A percentile compares a stretch with the other conserved stretches of the same genome.
These are phyloP conservation scores for Hypoxylon sp. DNA, from an alignment of 2,329 filamentous ascomycete genomes.

Conservation along the genomic window DNA sequence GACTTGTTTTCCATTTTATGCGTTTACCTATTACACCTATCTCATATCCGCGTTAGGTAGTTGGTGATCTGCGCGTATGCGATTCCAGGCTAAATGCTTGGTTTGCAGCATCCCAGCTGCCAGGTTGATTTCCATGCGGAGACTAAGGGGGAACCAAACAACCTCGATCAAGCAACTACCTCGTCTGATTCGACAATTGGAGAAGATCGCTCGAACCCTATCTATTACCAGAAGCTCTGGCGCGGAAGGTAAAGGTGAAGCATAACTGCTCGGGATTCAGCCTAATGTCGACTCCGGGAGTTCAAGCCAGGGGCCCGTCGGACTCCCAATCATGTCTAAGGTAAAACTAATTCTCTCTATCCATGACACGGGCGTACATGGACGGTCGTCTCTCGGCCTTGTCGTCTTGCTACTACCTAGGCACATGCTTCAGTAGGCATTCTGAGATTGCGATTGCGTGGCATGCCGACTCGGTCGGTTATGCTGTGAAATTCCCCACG, in stretches of 20 bases:
- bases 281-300: slow-evolving; percentile 30
- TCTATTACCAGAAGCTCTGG: slow-evolving; percentile 21
- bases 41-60: not conserved
- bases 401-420: slow-evolving; percentile 16
- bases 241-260: slow-evolving; percentile 24
- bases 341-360: slow-evolving; percentile 38
- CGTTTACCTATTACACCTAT: not conserved
- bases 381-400: slow-evolving; percentile 23
- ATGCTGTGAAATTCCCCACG: slow-evolving; percentile 13
- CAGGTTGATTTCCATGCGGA: slow-evolving; percentile 31
- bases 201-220: slow-evolving; percentile 5
- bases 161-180: slow-evolving; percentile 2
- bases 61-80: not conserved
- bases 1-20: not conserved
- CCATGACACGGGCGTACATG: slow-evolving; percentile 32
- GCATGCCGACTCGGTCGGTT: slow-evolving; percentile 18
- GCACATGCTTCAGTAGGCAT: slow-evolving; percentile 30
- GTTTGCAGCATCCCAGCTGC: slow-evolving; percentile 22
- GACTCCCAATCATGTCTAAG: slow-evolving; percentile 37
- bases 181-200: slow-evolving; percentile 16
- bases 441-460: slow-evolving; percentile 15
- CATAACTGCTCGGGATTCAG: slow-evolving; percentile 23
- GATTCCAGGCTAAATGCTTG: slow-evolving; percentile 24
- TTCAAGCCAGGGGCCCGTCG: slow-evolving; percentile 23
- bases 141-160: slow-evolving; percentile 7